Evolutionary conservation across 139 green algal genomes (phyloP).

Genomic region (Chlorella sp.): DNA sequence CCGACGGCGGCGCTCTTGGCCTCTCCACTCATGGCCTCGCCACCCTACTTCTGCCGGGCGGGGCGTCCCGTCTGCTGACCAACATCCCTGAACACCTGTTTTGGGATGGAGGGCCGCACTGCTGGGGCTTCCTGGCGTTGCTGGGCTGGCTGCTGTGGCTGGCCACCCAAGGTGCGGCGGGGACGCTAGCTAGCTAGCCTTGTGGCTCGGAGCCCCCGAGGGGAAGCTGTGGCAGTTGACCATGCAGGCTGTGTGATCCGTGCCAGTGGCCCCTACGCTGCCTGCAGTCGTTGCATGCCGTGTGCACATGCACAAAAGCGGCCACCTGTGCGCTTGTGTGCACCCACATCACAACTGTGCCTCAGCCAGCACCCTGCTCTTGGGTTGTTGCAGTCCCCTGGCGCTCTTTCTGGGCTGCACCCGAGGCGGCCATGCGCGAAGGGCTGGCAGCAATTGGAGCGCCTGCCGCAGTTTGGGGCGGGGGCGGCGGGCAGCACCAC

Average conservation of each 20-base stretch:
- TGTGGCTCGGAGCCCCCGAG: background rate
- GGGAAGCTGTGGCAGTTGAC: background rate
- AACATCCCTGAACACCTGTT: background rate
- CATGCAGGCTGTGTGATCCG: too few species aligned
- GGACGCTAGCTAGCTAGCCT: too few species aligned
- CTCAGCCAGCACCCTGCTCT: too few species aligned
- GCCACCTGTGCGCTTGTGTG: too few species aligned
- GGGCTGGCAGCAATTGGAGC: too few species aligned
- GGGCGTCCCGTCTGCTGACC: background rate
- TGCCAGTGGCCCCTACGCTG: background rate
- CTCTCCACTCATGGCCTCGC: too few species aligned
- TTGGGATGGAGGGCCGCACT: background rate
- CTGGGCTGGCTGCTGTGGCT: conserved; percentile 19
- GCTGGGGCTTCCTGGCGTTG: conserved; percentile 20
- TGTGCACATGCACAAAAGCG: background rate
- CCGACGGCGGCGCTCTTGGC: too few species aligned
- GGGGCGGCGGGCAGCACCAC: background rate
- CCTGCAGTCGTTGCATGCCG: background rate
- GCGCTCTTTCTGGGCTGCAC: background rate
- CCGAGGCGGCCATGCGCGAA: background rate
- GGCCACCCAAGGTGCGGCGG: background rate
- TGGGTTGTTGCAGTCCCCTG: background rate
- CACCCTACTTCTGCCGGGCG: background rate
- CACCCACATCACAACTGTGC: background rate
- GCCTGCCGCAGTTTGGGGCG: too few species aligned